Evolutionary conservation across 78 protist species (phyloP).

Genomic region (Dictyostelium intermedium): DNA sequence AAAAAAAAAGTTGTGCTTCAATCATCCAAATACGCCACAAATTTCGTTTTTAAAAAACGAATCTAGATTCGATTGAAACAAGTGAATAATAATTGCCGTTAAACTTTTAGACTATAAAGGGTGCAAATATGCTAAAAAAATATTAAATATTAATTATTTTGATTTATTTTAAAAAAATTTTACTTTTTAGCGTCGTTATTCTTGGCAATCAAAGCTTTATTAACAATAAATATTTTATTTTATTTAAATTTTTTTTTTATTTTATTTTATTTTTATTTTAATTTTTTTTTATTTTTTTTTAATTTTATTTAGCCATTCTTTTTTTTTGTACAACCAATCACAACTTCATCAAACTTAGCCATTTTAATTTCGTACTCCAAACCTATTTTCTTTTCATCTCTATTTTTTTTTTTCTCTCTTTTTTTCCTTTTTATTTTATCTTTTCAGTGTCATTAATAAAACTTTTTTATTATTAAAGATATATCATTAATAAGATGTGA

Average conservation of each 20-base stretch:
- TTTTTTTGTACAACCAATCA: not conserved
- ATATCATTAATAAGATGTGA: no score
- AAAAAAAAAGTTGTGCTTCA: not conserved
- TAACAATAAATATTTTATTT: not conserved
- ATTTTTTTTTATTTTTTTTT: no score
- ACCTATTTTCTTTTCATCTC: not conserved
- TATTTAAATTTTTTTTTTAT: no score
- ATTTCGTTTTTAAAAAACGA: not conserved
- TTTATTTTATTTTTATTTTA: no score
- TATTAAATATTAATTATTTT: no score
- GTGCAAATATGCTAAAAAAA: not conserved
- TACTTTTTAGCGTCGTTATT: not conserved
- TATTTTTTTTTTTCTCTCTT: no score
- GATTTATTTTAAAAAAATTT: not conserved
- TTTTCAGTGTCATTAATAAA: no score
- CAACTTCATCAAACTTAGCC: not conserved
- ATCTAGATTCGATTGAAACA: not conserved
- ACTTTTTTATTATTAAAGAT: no score
- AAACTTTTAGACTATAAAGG: not conserved
- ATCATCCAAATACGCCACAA: not conserved
- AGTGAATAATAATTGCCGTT: not conserved
- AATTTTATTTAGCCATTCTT: not conserved
- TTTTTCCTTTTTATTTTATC: no score
- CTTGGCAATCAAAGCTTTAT: not conserved
- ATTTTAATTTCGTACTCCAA: not conserved